Percentiles rank a stretch among this genome's conserved stretches.
phyloP scores from a whole-genome alignment of 495 filamentous ascomycete genomes.

The Jackrogersella multiformis region DNA sequence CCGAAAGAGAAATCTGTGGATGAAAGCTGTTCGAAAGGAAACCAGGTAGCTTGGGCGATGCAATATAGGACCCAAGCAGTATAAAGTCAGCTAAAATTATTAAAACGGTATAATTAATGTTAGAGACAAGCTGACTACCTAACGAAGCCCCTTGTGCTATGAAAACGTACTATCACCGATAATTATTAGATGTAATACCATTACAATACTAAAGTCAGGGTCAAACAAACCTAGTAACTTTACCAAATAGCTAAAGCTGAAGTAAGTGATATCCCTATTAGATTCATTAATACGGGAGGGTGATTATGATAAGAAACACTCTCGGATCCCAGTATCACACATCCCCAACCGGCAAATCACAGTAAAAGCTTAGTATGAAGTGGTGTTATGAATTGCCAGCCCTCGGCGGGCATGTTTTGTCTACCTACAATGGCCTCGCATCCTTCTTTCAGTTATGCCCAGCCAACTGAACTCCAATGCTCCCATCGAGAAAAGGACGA shows the following conservation, averaged over 20 bases:
- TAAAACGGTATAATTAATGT: neutral
- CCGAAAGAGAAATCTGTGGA: neutral
- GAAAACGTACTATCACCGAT: neutral
- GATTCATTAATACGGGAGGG: too few species aligned
- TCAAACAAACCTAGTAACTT: too few species aligned
- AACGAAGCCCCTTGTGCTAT: too few species aligned
- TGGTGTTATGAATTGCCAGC: constrained; percentile 22
- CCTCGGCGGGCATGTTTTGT: constrained; percentile 20
- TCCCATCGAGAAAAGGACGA: constrained; percentile 17
- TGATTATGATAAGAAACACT: neutral
- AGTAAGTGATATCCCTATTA: too few species aligned
- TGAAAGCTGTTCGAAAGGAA: neutral
- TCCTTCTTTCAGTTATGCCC: constrained; percentile 13
- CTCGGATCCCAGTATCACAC: neutral
- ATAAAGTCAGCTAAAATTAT: neutral
- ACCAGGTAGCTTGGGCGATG: neutral
- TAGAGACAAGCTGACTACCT: neutral
- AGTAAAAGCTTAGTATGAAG: constrained; percentile 9
- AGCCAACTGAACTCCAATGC: constrained; percentile 27
- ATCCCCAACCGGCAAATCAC: neutral
- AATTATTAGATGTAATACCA: too few species aligned
- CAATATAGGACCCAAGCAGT: neutral
- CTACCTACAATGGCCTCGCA: constrained; percentile 31
- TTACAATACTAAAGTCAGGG: too few species aligned
- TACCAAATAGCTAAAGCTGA: too few species aligned